Evolutionary conservation across 2,329 filamentous ascomycete genomes (phyloP).

Genomic region (Colletotrichum sublineola): DNA sequence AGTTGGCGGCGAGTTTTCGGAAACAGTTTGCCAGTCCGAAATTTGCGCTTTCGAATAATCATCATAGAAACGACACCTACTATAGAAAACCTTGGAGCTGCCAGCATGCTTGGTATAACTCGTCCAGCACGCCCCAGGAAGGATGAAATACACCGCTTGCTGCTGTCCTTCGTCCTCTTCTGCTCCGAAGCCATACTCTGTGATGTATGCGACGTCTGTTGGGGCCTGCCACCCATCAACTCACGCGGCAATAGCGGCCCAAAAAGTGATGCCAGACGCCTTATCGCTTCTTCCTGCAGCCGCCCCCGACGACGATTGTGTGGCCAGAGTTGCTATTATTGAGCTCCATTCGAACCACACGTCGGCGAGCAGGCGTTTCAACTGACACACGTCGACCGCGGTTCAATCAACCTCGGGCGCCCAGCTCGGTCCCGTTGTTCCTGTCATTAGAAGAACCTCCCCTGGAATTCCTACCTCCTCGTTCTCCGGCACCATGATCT

Average conservation of each 20-base stretch:
- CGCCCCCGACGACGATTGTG: neutral
- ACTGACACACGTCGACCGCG: conserved; percentile 8
- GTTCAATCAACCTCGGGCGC: neutral
- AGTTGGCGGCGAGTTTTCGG: neutral
- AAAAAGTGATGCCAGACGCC: neutral
- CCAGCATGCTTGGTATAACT: neutral
- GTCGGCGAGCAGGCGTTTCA: conserved; percentile 21
- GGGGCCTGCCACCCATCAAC: neutral
- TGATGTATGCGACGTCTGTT: neutral
- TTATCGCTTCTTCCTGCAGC: neutral
- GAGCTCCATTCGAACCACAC: conserved; percentile 6
- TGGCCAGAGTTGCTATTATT: conserved; percentile 13
- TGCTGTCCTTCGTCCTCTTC: neutral
- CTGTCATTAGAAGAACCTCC: conserved; percentile 16
- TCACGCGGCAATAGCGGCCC: neutral
- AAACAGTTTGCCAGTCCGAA: neutral
- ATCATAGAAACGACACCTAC: conserved; percentile 10
- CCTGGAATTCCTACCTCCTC: neutral
- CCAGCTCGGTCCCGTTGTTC: conserved; percentile 27
- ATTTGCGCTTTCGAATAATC: neutral
- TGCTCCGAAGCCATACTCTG: neutral
- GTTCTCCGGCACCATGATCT: conserved; percentile 6
- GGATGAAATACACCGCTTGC: neutral
- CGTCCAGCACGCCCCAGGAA: neutral
- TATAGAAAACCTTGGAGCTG: too few species aligned